phyloP scores from a whole-genome alignment of 2,329 filamentous ascomycete genomes.

The Alternaria sp. region DNA sequence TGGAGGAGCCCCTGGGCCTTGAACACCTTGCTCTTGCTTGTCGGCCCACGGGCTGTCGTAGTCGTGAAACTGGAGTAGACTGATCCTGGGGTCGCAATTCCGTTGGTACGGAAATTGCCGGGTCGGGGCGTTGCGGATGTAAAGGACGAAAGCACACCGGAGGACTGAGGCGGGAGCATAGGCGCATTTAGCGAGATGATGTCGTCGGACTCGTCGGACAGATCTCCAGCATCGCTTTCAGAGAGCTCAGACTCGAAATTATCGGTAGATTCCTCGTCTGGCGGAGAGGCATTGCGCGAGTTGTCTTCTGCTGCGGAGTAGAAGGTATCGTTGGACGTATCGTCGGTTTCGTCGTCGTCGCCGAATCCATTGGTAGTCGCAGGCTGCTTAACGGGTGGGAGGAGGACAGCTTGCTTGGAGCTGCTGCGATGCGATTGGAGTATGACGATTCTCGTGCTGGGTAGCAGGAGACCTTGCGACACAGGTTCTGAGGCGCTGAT shows the following conservation, averaged over 20 bases:
- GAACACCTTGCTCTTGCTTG: constrained; percentile 79
- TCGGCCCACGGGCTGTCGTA: constrained; percentile 75
- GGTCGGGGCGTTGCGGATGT: constrained; percentile 84
- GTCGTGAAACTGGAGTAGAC: constrained; percentile 89
- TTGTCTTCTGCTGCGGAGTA: constrained; percentile 87
- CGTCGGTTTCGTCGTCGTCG: constrained; percentile 79
- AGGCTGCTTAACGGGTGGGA: constrained; percentile 54
- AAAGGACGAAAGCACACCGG: constrained; percentile 80
- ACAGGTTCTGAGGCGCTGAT: constrained; percentile 95
- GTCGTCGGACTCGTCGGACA: constrained; percentile 92
- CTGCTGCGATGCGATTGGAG: constrained; percentile 65
- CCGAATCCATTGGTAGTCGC: constrained; percentile 66
- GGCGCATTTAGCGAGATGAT: constrained; percentile 90
- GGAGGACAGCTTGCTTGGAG: constrained; percentile 60
- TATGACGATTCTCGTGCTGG: constrained; percentile 84
- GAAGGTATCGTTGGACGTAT: constrained; percentile 89
- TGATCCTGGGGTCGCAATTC: constrained; percentile 82
- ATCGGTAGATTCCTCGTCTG: constrained; percentile 53
- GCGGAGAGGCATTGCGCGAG: constrained; percentile 50
- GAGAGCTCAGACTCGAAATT: constrained; percentile 66
- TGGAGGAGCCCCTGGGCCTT: constrained; percentile 80
- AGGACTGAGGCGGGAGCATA: constrained; percentile 76
- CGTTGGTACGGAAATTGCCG: constrained; percentile 73
- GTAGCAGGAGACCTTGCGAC: constrained; percentile 80
- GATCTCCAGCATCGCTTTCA: constrained; percentile 72